Conservation (phyloP, 2,329 filamentous ascomycete genomes). For the Cladosporium austrohemisphaericum region DNA sequence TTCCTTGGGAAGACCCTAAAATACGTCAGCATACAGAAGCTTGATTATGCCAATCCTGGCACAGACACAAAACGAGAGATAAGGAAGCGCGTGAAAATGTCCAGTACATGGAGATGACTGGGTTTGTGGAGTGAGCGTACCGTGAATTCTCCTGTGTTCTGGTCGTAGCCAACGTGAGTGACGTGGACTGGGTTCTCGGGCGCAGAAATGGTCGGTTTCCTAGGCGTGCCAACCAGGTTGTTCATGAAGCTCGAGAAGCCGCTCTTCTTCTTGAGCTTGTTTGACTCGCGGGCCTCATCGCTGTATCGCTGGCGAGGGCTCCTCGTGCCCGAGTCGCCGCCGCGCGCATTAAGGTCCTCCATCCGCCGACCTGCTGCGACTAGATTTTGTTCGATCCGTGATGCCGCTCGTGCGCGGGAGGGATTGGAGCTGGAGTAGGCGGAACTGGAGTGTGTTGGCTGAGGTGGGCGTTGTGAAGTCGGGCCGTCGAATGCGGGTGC, state of each 20-base stretch:
- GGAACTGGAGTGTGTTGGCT: slow-evolving; percentile 15
- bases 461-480: slow-evolving; percentile 15
- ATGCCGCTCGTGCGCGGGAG: slow-evolving; percentile 16
- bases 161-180: slow-evolving; percentile 96
- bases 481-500: slow-evolving; percentile 9
- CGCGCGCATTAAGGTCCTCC: slow-evolving; percentile 47
- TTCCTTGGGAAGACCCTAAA: slow-evolving; percentile 82
- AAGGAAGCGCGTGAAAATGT: too few relatives aligned
- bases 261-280: slow-evolving; percentile 73
- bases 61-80: neutral
- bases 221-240: slow-evolving; percentile 76
- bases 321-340: slow-evolving; percentile 46
- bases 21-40: slow-evolving; percentile 13
- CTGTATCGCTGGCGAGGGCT: slow-evolving; percentile 68
- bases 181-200: slow-evolving; percentile 97
- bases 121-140: slow-evolving; percentile 53
- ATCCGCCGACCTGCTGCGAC: slow-evolving; percentile 42
- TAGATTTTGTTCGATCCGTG: slow-evolving; percentile 40
- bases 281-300: slow-evolving; percentile 67
- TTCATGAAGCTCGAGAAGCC: slow-evolving; percentile 86
- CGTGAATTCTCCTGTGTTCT: slow-evolving; percentile 92
- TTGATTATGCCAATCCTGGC: neutral
- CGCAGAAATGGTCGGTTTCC: slow-evolving; percentile 91
- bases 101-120: too few relatives aligned
- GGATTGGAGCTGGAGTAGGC: slow-evolving; percentile 9